phyloP scores from a whole-genome alignment of 805 yeast species.

The Lipomyces sp. region DNA sequence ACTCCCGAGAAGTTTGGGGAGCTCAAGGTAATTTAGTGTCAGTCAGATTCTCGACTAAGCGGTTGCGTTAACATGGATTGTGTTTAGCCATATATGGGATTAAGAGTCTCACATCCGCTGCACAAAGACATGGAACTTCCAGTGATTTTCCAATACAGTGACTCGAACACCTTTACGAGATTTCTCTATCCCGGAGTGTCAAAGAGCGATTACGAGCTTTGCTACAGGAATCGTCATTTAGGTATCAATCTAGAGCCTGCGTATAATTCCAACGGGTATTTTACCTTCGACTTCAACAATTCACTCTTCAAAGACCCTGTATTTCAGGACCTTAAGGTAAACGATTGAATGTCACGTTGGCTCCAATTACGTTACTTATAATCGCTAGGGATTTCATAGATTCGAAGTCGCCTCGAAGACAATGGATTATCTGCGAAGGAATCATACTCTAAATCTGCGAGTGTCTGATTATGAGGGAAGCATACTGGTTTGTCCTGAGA shows the following conservation, averaged over 20 bases:
- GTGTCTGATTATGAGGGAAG: constrained; percentile 3
- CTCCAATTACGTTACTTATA: not conserved
- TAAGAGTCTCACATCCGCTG: constrained; percentile 4
- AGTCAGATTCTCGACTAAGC: not conserved
- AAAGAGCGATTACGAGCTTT: not conserved
- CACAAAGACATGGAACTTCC: constrained; percentile 3
- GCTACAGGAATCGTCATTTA: constrained; percentile 1
- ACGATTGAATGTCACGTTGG: too few species aligned
- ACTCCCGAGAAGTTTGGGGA: not conserved
- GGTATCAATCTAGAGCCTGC: constrained; percentile 3
- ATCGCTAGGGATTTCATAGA: constrained; percentile 14
- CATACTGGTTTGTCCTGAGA: constrained; percentile 14
- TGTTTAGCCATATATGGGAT: constrained; percentile 3
- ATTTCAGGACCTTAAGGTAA: not conserved
- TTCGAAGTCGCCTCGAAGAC: not conserved
- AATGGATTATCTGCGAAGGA: not conserved
- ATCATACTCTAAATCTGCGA: not conserved
- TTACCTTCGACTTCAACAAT: constrained; percentile 4
- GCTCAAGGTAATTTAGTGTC: not conserved
- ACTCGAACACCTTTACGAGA: not conserved
- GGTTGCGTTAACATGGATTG: not conserved
- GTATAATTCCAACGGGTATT: constrained; percentile 5
- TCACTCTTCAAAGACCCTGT: not conserved
- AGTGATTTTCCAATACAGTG: not conserved
- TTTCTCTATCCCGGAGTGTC: constrained; percentile 11